A percentile compares a stretch with the other conserved stretches of the same genome.
Evolutionary conservation across 2,329 filamentous ascomycete species (phyloP).

Genomic region (Exophiala sideris): DNA sequence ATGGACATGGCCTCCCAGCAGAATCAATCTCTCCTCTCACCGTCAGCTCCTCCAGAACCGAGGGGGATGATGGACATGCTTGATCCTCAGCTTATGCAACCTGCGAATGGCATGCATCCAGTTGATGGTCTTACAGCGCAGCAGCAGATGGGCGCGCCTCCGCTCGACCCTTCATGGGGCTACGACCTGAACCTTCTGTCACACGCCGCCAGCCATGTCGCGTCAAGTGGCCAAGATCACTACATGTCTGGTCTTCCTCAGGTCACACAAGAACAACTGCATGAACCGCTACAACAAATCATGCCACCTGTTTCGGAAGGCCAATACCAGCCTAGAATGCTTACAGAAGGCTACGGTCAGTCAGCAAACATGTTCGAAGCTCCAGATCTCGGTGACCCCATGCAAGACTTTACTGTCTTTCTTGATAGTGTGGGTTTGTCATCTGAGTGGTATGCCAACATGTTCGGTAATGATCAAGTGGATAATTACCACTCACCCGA

Average conservation of each 20-base stretch:
- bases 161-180: slow-evolving; percentile 50
- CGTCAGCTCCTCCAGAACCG: slow-evolving; percentile 36
- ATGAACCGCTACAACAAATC: slow-evolving; percentile 25
- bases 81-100: slow-evolving; percentile 42
- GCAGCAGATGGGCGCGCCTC: slow-evolving; percentile 40
- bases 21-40: slow-evolving; percentile 35
- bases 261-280: slow-evolving; percentile 27
- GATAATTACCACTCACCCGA: slow-evolving; percentile 38
- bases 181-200: slow-evolving; percentile 49
- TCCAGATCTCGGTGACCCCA: slow-evolving; percentile 46
- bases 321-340: slow-evolving; percentile 27
- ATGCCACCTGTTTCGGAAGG: slow-evolving; percentile 25
- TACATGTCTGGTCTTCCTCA: slow-evolving; percentile 25
- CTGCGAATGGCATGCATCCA: slow-evolving; percentile 33
- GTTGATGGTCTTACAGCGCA: slow-evolving; percentile 35
- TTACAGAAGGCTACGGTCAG: slow-evolving; percentile 27
- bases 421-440: slow-evolving; percentile 49
- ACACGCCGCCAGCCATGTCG: slow-evolving; percentile 49
- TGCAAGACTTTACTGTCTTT: slow-evolving; percentile 49
- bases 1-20: slow-evolving; percentile 28
- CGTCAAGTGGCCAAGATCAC: slow-evolving; percentile 41
- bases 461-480: slow-evolving; percentile 37
- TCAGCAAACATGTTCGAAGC: slow-evolving; percentile 40
- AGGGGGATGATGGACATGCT: slow-evolving; percentile 46
- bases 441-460: slow-evolving; percentile 48